phyloP scores from a whole-genome alignment of 2,329 filamentous ascomycete species.

The Apiospora phragmitis region DNA sequence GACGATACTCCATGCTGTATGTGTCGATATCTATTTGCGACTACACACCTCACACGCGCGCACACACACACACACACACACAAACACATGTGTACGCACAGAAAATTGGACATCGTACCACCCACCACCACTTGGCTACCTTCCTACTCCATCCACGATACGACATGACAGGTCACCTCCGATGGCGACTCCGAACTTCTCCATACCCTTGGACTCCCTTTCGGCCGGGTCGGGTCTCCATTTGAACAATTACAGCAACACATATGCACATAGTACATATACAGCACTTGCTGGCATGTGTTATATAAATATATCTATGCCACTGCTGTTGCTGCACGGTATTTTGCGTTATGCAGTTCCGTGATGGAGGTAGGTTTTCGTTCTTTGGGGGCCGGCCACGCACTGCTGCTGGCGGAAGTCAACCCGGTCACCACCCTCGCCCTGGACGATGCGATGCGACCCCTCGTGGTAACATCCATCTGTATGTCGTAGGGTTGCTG shows the following conservation, averaged over 20 bases:
- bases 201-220: background rate
- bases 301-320: no score
- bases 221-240: background rate
- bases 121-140: background rate
- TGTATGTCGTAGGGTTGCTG: background rate
- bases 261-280: background rate
- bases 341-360: no score
- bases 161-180: background rate
- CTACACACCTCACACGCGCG: no score
- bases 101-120: background rate
- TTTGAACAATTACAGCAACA: background rate
- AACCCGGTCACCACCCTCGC: background rate
- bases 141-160: background rate
- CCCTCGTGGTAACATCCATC: background rate
- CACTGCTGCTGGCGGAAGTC: background rate
- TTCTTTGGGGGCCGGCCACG: background rate
- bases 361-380: no score
- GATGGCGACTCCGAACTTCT: background rate
- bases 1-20: no score
- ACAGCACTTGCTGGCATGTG: no score
- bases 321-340: background rate
- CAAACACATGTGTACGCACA: background rate
- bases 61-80: background rate
- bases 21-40: no score
- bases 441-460: background rate